Percentiles rank a stretch among this genome's conserved stretches.
Evolutionary conservation across 2,329 filamentous ascomycete species (phyloP).

Genomic region (Rhynchosporium secalis): DNA sequence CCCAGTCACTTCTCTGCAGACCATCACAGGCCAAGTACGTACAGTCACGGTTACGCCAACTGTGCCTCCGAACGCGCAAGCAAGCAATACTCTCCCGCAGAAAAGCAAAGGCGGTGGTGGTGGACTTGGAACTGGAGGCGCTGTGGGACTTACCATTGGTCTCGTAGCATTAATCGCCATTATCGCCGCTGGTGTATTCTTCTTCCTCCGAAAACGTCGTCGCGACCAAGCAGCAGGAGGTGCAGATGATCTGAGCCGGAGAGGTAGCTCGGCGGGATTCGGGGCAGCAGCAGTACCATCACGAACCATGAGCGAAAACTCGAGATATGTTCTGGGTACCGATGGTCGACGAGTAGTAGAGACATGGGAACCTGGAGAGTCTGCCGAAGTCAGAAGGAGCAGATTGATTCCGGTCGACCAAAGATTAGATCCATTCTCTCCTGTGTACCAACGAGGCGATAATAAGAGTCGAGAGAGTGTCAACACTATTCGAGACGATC

Average conservation of each 20-base stretch:
- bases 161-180: constrained; percentile 48
- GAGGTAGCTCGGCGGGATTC: constrained; percentile 31
- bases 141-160: constrained; percentile 55
- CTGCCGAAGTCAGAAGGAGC: constrained; percentile 45
- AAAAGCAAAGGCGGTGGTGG: constrained; percentile 30
- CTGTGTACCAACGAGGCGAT: constrained; percentile 53
- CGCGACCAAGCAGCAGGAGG: constrained; percentile 44
- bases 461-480: constrained; percentile 64
- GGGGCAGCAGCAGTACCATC: constrained; percentile 34
- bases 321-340: constrained; percentile 40
- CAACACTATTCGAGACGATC: constrained; percentile 63
- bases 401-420: constrained; percentile 62
- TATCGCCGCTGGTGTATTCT: constrained; percentile 42
- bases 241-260: constrained; percentile 27
- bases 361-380: constrained; percentile 35
- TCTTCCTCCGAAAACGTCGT: constrained; percentile 48
- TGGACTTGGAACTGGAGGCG: constrained; percentile 48
- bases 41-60: constrained; percentile 57
- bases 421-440: constrained; percentile 61
- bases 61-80: constrained; percentile 33
- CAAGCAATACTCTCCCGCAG: constrained; percentile 14
- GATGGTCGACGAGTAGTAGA: constrained; percentile 40
- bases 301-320: constrained; percentile 41
- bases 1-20: constrained; percentile 47
- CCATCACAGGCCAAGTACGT: constrained; percentile 56